phyloP scores from a whole-genome alignment of 1,284 basidiomycete genomes.

The Heterobasidion irregulare region DNA sequence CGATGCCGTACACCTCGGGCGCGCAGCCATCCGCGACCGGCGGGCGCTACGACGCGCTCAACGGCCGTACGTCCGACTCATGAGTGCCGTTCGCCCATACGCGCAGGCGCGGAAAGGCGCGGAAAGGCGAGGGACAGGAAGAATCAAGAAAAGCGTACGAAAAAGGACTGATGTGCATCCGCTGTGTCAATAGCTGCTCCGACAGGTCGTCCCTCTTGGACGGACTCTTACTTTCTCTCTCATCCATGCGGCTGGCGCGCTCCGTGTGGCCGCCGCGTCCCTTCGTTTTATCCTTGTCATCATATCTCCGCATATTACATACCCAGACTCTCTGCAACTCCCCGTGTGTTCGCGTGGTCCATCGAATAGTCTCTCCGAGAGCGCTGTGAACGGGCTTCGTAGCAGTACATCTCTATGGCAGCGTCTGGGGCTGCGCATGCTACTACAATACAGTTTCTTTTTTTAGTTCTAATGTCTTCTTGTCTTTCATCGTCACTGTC shows the following conservation, averaged over 20 bases:
- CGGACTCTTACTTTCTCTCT: not conserved
- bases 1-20: not conserved
- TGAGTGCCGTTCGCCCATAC: not conserved
- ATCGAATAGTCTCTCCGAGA: not conserved
- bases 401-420: not conserved
- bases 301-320: not conserved
- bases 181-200: not conserved
- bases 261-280: not conserved
- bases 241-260: not conserved
- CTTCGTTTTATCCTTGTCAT: not conserved
- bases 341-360: not conserved
- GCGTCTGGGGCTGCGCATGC: not conserved
- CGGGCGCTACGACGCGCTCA: not conserved
- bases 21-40: not conserved
- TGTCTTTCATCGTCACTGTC: not conserved
- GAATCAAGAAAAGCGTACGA: too few species aligned
- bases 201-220: not conserved
- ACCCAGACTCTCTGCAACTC: not conserved
- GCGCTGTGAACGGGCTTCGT: not conserved
- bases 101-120: too few species aligned
- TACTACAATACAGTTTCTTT: not conserved
- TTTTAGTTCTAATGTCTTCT: constrained; percentile 1
- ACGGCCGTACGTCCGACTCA: not conserved
- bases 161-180: not conserved
- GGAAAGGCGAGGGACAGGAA: too few species aligned